Evolutionary conservation across 306 rosid species (phyloP).

Genomic region (Cucurbita moschata): DNA sequence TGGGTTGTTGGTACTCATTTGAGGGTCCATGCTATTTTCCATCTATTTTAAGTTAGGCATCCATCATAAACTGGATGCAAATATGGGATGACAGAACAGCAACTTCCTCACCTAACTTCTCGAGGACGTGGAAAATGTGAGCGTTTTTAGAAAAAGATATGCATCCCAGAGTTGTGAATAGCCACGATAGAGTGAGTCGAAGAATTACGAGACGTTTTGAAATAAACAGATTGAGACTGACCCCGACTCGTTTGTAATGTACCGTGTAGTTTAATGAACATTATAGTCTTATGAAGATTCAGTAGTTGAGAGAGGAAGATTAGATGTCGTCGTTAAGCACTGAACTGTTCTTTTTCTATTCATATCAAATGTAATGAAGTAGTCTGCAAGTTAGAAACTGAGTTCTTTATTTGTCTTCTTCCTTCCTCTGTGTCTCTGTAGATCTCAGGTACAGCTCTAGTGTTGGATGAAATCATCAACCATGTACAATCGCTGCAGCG

Average conservation of each 20-base stretch:
- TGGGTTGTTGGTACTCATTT: slow-evolving; percentile 20
- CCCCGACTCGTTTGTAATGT: not conserved
- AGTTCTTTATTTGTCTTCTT: not conserved
- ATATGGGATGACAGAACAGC: slow-evolving; percentile 23
- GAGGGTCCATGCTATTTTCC: slow-evolving; percentile 29
- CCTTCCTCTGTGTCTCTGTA: slow-evolving; percentile 17
- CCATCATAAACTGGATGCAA: slow-evolving; percentile 37
- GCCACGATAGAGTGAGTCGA: not conserved
- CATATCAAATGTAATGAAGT: too few relatives aligned
- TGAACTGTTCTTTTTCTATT: too few relatives aligned
- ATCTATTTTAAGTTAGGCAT: slow-evolving; percentile 41
- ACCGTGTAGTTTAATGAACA: not conserved
- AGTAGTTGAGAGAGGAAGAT: too few relatives aligned
- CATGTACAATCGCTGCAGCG: slow-evolving; percentile 85
- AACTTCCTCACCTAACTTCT: slow-evolving; percentile 38
- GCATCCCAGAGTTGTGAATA: not conserved
- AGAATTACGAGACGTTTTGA: not conserved
- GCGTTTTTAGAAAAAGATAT: not conserved
- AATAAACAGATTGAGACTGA: not conserved
- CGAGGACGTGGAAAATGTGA: slow-evolving; percentile 13
- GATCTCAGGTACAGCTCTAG: slow-evolving; percentile 89
- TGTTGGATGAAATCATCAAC: slow-evolving; percentile 90
- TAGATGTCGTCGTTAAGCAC: too few relatives aligned
- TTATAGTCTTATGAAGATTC: not conserved
- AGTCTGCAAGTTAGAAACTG: not conserved